Conservation (phyloP, 768 basidiomycete genomes). For the Kwoniella bestiolae region DNA sequence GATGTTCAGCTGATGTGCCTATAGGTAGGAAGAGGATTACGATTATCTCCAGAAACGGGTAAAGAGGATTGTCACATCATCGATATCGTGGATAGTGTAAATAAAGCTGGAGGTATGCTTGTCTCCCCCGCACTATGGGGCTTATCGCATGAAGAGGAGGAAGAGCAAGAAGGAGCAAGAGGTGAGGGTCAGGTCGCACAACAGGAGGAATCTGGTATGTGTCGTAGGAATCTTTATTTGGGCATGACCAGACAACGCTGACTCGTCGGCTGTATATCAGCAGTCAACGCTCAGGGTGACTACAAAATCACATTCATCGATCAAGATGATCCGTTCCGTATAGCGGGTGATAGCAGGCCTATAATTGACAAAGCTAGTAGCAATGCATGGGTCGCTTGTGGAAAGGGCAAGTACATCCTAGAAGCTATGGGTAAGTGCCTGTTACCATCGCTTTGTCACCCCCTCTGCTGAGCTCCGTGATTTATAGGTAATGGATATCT, state of each 20-base stretch:
- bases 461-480: neutral
- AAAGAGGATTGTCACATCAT: conserved; percentile 86
- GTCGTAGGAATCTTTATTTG: conserved; percentile 17
- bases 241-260: too few species aligned
- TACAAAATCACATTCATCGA: conserved; percentile 58
- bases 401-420: conserved; percentile 67
- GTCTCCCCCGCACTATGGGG: conserved; percentile 84
- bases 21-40: conserved; percentile 90
- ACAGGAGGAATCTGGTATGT: conserved; percentile 34
- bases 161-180: conserved; percentile 61
- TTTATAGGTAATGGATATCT: conserved; percentile 40
- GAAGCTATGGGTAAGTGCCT: conserved; percentile 37
- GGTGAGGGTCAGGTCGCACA: neutral
- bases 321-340: conserved; percentile 44
- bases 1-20: neutral
- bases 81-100: conserved; percentile 82
- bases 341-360: conserved; percentile 9
- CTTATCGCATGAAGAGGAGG: conserved; percentile 65
- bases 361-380: conserved; percentile 19
- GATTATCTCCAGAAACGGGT: conserved; percentile 76
- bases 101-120: conserved; percentile 71
- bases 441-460: neutral
- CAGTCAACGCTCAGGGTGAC: neutral
- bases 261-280: neutral
- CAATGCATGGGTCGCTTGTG: conserved; percentile 66